Evolutionary conservation across 2,329 filamentous ascomycete genomes (phyloP).

Genomic region (Mollisia scopiformis): DNA sequence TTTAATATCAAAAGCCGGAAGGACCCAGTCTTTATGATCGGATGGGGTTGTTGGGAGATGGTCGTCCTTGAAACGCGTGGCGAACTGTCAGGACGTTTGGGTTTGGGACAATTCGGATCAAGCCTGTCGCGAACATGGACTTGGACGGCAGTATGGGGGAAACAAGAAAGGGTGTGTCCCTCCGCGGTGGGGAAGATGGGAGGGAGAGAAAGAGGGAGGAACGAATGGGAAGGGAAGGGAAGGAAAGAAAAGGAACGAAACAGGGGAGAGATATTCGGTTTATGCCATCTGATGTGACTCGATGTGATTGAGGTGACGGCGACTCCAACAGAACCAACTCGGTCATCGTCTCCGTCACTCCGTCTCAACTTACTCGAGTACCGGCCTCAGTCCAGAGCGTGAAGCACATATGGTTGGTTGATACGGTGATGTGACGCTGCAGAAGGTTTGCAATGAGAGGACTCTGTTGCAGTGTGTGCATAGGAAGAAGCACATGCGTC

Average conservation of each 20-base stretch:
- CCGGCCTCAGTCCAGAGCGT: neutral
- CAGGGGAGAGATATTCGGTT: neutral
- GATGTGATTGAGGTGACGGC: neutral
- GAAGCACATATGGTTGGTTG: neutral
- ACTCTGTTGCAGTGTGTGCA: neutral
- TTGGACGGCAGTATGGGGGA: neutral
- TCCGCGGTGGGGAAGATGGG: neutral
- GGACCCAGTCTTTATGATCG: neutral
- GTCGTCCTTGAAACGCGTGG: too few species aligned
- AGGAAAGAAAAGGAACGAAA: neutral
- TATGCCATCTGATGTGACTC: neutral
- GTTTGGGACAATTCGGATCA: too few species aligned
- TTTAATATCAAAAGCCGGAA: neutral
- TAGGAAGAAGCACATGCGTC: neutral
- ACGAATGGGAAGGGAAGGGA: neutral
- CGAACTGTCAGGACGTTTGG: too few species aligned
- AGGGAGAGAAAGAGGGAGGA: neutral
- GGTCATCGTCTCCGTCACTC: neutral
- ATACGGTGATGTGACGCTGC: neutral
- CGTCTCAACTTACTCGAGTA: neutral
- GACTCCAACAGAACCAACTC: neutral
- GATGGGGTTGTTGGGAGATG: too few species aligned
- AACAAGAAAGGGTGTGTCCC: neutral
- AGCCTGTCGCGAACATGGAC: neutral
- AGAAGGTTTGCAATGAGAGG: neutral